Base-by-base conservation (phyloP, 352 stramenopile genomes). In the Phytophthora cactorum region DNA sequence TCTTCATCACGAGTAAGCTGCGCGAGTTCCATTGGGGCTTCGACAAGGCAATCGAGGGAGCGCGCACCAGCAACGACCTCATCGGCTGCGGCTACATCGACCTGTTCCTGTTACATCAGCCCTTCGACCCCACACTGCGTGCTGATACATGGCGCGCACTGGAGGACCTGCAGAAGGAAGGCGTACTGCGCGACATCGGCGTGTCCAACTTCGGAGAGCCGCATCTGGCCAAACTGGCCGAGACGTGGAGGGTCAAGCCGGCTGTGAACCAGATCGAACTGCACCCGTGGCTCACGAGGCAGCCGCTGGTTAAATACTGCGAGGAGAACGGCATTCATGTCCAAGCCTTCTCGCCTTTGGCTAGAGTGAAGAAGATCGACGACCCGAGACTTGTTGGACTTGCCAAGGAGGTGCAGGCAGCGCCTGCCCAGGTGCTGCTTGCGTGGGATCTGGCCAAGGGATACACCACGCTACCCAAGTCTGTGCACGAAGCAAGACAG, bases 1-100 rank as follows among this genome's bases (percentile, higher is more conserved):
- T 96, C 43, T 96, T 93, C 62, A 74, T 96, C 14, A 92, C 82
- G 8, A 91, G 82, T 31, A 96, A 95, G 58, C 68, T 95, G 17
- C 79, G 78, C 29, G 79, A 83, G 38, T 79, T 74, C 39, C 71
- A 89, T 49, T 92, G 86, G 74, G 84, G 82, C 14, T 92, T 88
- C 70, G 79, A 91, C 29, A 88, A 82, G 50, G 81, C 86, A 1
- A 66, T 90, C 44, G 77, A 75, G 39, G 82, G 68, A 4, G 63
- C 78, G 9, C 58, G 72, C 29, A 66, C 70, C n/a, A 85, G 79
- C 52, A 78, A 83, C 56, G 63, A 73, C 32, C 71, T 89, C n/a
- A 81, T 95, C 43, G 75, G 79, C 47, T 71, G 88, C 38, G 79
- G 80, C n/a, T 92, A 93, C 64, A 83, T 95, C 53, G 85, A 95